Base-by-base conservation (phyloP, 2,329 filamentous ascomycete species). In the Juglanconis oblonga region DNA sequence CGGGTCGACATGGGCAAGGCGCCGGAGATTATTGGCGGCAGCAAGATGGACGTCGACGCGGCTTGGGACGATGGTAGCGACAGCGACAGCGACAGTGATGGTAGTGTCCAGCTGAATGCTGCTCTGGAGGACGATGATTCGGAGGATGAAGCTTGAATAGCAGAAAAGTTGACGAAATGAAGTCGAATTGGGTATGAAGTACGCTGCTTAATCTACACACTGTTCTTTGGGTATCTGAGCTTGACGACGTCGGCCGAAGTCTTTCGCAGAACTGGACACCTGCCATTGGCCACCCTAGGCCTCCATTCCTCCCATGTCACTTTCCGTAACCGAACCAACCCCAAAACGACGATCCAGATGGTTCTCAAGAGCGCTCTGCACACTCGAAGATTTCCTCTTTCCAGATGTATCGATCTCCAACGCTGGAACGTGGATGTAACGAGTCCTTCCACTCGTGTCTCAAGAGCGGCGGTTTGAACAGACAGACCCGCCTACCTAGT, bases 91-190 rank as follows among this genome's bases (percentile, higher is more conserved):
- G 77, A 77, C 13, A 72, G 70, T 35, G 81, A 84, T 58, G 81
- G 79, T 57, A 85, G 82, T 61, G 79, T 85, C 11, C 81, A 85
- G 70, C 72, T 86, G 59, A 82, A 85, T 57, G 85, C 85, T 81
- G 82, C 83, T 50, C 69, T 86, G 9, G 83, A 86, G 9, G 80
- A 81, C 14, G 78, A 80, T 9, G 78, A 80, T 9, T 76, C 76
- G 1, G 79, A 79, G 0, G 77, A 79, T 0, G 75, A 74, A 1
- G 69, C 73, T 0, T 72, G 68, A n/a, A 62, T 62, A 48, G 47
- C 65, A 11, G 66, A 69, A 7, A 64, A 63, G 5, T 32, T 2
- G 5, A 5, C 14, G 44, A 31, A n/a, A 31, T 40, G 5, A n/a
- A 29, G 8, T 50, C 29, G 10, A 17, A 36, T 47, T 52, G 52